phyloP scores from a whole-genome alignment of 2,329 filamentous ascomycete species.

The Xylariaceae sp. region DNA sequence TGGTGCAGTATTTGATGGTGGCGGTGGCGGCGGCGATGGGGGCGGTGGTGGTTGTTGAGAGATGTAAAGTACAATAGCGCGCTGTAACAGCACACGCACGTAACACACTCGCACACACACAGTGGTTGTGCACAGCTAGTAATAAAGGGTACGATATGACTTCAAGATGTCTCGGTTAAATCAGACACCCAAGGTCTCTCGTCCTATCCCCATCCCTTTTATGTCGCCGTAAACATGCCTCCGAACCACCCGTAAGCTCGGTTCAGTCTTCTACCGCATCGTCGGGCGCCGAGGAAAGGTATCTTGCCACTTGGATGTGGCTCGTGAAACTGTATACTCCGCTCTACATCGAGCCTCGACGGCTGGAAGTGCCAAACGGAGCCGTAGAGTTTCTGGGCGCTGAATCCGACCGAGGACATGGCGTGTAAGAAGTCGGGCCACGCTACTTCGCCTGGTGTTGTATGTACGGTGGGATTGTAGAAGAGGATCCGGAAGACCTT shows the following conservation, averaged over 20 bases:
- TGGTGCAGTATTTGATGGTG: no score
- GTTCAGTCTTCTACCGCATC: not conserved
- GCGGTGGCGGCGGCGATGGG: no score
- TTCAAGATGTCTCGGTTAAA: no score
- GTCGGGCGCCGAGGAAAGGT: not conserved
- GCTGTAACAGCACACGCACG: no score
- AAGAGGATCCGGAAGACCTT: slow-evolving; percentile 47
- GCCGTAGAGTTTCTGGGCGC: slow-evolving; percentile 21
- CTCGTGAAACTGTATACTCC: not conserved
- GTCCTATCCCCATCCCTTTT: no score
- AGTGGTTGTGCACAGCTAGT: no score
- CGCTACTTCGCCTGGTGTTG: slow-evolving; percentile 49
- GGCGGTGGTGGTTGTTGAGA: no score
- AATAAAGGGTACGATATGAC: no score
- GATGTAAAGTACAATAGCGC: no score
- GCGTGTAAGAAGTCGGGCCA: slow-evolving; percentile 59
- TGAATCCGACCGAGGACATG: slow-evolving; percentile 53
- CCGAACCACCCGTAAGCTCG: not conserved
- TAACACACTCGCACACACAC: no score
- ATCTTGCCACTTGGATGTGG: not conserved
- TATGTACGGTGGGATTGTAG: slow-evolving; percentile 37
- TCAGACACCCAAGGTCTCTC: no score
- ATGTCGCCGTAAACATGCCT: no score
- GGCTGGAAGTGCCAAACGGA: not conserved
- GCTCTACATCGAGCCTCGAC: not conserved